Evolutionary conservation across 305 asterid genomes (phyloP).

Genomic region (Solanum aculeatissimum): DNA sequence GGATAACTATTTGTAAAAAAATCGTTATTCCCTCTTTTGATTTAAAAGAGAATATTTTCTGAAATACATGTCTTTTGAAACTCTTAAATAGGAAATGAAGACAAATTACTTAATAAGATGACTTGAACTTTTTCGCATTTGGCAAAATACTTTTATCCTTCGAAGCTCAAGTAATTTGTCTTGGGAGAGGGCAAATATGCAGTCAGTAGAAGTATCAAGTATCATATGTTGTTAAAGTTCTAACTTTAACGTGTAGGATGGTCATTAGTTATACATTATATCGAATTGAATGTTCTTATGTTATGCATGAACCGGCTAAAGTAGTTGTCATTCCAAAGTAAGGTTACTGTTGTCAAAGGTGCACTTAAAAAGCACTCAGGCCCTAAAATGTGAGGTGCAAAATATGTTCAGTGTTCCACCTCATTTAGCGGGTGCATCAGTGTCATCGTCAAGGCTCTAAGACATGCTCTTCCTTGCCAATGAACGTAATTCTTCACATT

Average conservation of each 20-base stretch:
- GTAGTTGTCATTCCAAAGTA: background rate
- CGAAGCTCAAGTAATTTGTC: background rate
- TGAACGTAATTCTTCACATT: background rate
- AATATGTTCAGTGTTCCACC: background rate
- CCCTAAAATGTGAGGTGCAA: background rate
- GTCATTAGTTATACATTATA: background rate
- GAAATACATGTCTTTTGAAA: background rate
- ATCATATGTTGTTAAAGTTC: background rate
- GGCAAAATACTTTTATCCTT: background rate
- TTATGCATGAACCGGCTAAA: background rate
- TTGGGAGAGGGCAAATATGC: background rate
- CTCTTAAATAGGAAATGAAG: background rate
- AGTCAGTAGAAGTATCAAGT: background rate
- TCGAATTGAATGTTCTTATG: background rate
- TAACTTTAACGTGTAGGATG: background rate
- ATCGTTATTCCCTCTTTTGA: background rate
- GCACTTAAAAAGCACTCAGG: background rate
- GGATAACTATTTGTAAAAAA: background rate
- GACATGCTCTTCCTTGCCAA: background rate
- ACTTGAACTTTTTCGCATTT: background rate
- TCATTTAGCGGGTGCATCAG: background rate
- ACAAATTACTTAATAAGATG: background rate
- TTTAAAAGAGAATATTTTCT: background rate
- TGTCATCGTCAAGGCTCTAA: background rate
- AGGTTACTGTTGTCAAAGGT: background rate